phyloP scores from a whole-genome alignment of 2,329 filamentous ascomycete genomes.

The Colletotrichum sp. region DNA sequence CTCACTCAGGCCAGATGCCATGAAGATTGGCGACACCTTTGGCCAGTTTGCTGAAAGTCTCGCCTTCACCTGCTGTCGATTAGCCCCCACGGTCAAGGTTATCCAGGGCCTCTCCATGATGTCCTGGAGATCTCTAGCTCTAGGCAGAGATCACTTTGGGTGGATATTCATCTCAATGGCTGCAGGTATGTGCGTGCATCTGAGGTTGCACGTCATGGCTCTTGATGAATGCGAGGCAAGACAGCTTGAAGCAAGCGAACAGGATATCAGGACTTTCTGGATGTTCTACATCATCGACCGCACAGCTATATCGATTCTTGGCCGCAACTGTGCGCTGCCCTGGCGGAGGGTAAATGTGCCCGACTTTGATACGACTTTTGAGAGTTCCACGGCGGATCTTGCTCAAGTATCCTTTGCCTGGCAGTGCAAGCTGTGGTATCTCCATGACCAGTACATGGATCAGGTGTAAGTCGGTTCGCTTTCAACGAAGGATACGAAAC shows the following conservation, averaged over 20 bases:
- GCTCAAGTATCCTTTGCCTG: constrained; percentile 20
- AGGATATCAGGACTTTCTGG: constrained; percentile 22
- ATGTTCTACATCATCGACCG: constrained; percentile 25
- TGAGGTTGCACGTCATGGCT: constrained; percentile 20
- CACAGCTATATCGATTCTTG: constrained; percentile 22
- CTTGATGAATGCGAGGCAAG: constrained; percentile 20
- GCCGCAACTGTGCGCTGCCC: constrained; percentile 21
- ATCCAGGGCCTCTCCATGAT: constrained; percentile 23
- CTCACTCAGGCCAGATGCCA: constrained; percentile 1
- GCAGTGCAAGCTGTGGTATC: constrained; percentile 24
- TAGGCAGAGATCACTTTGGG: constrained; percentile 22
- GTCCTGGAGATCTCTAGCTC: constrained; percentile 21
- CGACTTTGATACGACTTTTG: constrained; percentile 14
- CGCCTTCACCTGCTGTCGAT: constrained; percentile 18
- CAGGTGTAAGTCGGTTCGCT: constrained; percentile 11
- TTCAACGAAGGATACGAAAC: neutral
- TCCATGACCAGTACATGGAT: constrained; percentile 24
- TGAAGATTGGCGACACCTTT: constrained; percentile 9
- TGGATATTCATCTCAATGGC: constrained; percentile 25
- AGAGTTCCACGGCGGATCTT: constrained; percentile 3
- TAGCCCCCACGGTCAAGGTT: constrained; percentile 12
- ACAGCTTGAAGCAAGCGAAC: constrained; percentile 15
- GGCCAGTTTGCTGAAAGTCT: constrained; percentile 19
- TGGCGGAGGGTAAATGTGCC: constrained; percentile 23
- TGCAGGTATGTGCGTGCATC: constrained; percentile 21